These are phyloP conservation scores for Petrea volubilis DNA, from an alignment of 257 asterid species.

Conservation along the genomic window DNA sequence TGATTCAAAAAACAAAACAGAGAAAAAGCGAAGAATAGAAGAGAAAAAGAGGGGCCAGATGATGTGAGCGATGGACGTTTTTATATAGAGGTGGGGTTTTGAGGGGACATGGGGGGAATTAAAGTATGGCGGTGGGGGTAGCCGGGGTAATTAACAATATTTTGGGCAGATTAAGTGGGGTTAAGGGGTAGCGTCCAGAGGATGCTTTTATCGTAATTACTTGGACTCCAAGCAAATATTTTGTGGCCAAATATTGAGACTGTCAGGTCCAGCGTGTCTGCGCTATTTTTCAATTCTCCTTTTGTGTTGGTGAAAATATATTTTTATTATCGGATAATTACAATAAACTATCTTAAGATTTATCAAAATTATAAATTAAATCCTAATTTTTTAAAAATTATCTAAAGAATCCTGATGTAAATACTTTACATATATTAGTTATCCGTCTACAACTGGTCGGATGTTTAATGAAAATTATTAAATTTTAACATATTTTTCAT, in stretches of 20 bases:
- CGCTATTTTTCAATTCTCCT: background rate
- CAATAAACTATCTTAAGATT: too few relatives aligned
- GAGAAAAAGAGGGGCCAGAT: background rate
- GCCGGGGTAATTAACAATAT: background rate
- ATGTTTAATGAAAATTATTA: too few relatives aligned
- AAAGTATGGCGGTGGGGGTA: constrained; percentile 12
- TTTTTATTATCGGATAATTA: too few relatives aligned
- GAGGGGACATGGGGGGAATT: background rate
- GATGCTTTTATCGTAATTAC: constrained; percentile 12
- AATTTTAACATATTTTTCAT: too few relatives aligned
- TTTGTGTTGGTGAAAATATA: background rate
- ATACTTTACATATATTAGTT: too few relatives aligned
- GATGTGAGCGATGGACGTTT: background rate
- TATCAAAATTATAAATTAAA: too few relatives aligned
- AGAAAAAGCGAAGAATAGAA: background rate
- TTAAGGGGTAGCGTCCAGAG: background rate
- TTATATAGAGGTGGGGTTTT: constrained; percentile 12
- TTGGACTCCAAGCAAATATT: constrained; percentile 27
- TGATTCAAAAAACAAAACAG: background rate
- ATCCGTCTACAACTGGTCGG: too few relatives aligned
- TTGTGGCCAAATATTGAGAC: background rate
- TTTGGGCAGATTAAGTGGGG: constrained; percentile 9
- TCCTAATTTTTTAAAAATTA: too few relatives aligned
- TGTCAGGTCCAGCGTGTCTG: background rate
- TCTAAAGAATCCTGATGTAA: too few relatives aligned